These are phyloP conservation scores for Pseudogymnoascus sp. DNA, from an alignment of 2,329 filamentous ascomycete species.

Conservation along the genomic window DNA sequence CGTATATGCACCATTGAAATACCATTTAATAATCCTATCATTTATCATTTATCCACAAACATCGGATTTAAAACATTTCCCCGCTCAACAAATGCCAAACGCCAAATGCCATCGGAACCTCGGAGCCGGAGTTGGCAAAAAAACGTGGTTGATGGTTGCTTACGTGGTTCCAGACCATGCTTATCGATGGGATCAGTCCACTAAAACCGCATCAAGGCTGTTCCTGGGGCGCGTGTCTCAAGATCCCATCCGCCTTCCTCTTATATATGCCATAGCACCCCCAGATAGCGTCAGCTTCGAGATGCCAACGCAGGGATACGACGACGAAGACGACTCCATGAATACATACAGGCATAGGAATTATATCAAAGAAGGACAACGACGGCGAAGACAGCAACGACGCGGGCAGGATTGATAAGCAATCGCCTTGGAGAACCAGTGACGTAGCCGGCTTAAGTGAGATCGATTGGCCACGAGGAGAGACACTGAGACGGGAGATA, in stretches of 20 bases:
- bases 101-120: background rate
- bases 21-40: too few species aligned
- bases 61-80: background rate
- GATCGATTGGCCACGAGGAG: background rate
- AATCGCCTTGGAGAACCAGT: background rate
- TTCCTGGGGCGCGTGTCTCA: background rate
- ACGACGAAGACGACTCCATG: background rate
- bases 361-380: background rate
- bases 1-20: background rate
- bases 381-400: background rate
- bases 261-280: slow-evolving; percentile 1
- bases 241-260: background rate
- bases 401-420: background rate
- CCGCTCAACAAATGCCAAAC: background rate
- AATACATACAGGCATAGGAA: background rate
- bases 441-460: background rate
- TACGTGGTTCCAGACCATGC: background rate
- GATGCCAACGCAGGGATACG: background rate
- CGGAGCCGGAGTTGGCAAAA: background rate
- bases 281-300: background rate
- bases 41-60: background rate
- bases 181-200: background rate
- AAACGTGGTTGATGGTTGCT: background rate
- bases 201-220: background rate
- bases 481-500: background rate